Evolutionary conservation across 192 early-diverging fungal genomes (phyloP).

Genomic region (Gigaspora rosea): DNA sequence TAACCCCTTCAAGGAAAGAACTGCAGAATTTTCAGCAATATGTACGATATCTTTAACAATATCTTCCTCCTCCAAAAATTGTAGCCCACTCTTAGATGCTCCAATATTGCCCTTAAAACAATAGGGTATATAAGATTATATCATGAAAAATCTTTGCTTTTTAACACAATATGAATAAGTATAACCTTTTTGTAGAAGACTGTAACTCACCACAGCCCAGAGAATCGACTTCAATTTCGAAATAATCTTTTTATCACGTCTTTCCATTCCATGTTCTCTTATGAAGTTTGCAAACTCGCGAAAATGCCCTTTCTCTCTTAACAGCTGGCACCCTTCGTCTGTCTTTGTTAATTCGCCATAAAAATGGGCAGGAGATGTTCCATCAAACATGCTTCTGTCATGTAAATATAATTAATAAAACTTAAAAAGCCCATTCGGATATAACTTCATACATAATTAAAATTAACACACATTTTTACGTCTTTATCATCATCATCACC

Average conservation of each 20-base stretch:
- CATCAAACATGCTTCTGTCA: conserved; percentile 43
- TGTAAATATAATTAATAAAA: neutral
- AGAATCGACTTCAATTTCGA: conserved; percentile 69
- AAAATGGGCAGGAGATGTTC: conserved; percentile 68
- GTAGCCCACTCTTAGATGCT: conserved; percentile 61
- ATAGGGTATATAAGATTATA: neutral
- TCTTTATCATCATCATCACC: conserved; percentile 38
- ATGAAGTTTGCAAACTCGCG: conserved; percentile 60
- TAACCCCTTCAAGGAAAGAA: conserved; percentile 78
- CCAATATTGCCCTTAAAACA: conserved; percentile 72
- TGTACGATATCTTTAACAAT: conserved; percentile 71
- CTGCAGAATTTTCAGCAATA: conserved; percentile 65
- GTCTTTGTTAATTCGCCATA: conserved; percentile 81
- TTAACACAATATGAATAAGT: neutral
- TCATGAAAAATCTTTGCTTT: neutral
- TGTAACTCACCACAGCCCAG: conserved; percentile 69
- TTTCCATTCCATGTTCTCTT: conserved; percentile 48
- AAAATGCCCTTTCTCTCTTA: conserved; percentile 71
- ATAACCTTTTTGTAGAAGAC: neutral
- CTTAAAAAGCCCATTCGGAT: neutral
- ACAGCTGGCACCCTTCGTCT: conserved; percentile 64
- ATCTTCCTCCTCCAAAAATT: conserved; percentile 71
- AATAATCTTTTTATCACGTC: conserved; percentile 42
- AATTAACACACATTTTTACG: conserved; percentile 29
- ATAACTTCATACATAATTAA: neutral